A percentile compares a stretch with the other conserved stretches of the same genome.
phyloP scores from a whole-genome alignment of 1,139 yeast species.

The Hyphopichia pseudoburtonii region DNA sequence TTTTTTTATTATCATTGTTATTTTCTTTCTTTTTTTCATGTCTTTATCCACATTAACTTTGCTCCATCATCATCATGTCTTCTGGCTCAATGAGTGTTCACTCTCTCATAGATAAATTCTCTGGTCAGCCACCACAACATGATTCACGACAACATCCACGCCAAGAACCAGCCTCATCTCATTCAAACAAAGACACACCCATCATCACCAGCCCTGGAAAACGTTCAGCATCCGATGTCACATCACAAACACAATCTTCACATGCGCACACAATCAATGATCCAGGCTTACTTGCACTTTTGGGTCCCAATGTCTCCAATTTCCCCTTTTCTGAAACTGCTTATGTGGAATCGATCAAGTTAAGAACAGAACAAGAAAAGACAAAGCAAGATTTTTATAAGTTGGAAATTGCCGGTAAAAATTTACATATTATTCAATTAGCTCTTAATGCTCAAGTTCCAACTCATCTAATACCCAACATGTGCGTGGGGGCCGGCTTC shows the following conservation, averaged over 20 bases:
- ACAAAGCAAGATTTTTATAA: conserved; percentile 81
- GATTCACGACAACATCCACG: conserved; percentile 3
- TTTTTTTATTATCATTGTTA: neutral
- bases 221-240: conserved; percentile 1
- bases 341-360: conserved; percentile 58
- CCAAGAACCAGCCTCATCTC: conserved; percentile 1
- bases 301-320: conserved; percentile 52
- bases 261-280: too few relatives aligned
- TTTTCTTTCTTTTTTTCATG: neutral
- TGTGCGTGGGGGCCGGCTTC: conserved; percentile 42
- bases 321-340: conserved; percentile 69
- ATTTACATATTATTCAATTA: conserved; percentile 59
- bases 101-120: conserved; percentile 24
- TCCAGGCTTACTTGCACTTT: conserved; percentile 31
- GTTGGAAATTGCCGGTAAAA: conserved; percentile 60
- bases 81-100: conserved; percentile 28
- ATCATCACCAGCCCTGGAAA: too few relatives aligned
- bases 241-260: neutral
- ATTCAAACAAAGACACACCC: neutral
- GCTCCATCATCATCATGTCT: conserved; percentile 1
- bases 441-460: conserved; percentile 72
- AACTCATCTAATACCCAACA: conserved; percentile 59
- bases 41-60: neutral
- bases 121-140: conserved; percentile 5
- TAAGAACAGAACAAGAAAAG: conserved; percentile 74